These are phyloP conservation scores for Apiospora sp. DNA, from an alignment of 2,329 filamentous ascomycete genomes.

Conservation along the genomic window DNA sequence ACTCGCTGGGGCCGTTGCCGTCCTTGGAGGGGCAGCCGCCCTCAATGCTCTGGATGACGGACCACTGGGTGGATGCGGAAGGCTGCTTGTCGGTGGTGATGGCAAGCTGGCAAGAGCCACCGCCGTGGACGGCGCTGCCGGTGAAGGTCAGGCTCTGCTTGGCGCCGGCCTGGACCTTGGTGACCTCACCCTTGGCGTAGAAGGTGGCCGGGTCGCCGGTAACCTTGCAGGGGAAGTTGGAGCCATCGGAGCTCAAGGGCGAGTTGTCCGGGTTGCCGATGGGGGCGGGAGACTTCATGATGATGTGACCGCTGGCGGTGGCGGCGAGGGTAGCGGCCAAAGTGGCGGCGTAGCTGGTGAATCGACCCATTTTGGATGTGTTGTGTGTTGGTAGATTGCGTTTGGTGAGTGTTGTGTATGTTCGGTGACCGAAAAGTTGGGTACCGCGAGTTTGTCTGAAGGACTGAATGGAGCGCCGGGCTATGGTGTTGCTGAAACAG, in stretches of 20 bases:
- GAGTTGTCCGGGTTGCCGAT: conserved; percentile 59
- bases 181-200: conserved; percentile 47
- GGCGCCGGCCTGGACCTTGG: conserved; percentile 48
- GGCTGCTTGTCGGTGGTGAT: conserved; percentile 66
- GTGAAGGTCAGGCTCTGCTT: conserved; percentile 61
- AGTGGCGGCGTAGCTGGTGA: conserved; percentile 41
- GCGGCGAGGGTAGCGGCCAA: conserved; percentile 57
- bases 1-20: conserved; percentile 52
- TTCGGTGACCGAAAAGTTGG: background rate
- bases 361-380: conserved; percentile 24
- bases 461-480: conserved; percentile 20
- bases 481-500: conserved; percentile 18
- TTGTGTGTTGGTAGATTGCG: background rate
- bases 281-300: conserved; percentile 65
- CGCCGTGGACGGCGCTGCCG: conserved; percentile 72
- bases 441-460: conserved; percentile 16
- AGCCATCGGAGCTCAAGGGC: conserved; percentile 56
- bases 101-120: conserved; percentile 76
- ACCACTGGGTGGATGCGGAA: conserved; percentile 59
- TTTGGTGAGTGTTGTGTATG: background rate
- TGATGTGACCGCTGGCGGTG: conserved; percentile 67
- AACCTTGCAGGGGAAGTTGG: conserved; percentile 74
- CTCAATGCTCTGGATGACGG: conserved; percentile 74
- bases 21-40: conserved; percentile 70
- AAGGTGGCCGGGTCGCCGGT: conserved; percentile 38